A percentile compares a stretch with the other conserved stretches of the same genome.
Evolutionary conservation across 768 basidiomycete species (phyloP).

Genomic region (Mycena galopus): DNA sequence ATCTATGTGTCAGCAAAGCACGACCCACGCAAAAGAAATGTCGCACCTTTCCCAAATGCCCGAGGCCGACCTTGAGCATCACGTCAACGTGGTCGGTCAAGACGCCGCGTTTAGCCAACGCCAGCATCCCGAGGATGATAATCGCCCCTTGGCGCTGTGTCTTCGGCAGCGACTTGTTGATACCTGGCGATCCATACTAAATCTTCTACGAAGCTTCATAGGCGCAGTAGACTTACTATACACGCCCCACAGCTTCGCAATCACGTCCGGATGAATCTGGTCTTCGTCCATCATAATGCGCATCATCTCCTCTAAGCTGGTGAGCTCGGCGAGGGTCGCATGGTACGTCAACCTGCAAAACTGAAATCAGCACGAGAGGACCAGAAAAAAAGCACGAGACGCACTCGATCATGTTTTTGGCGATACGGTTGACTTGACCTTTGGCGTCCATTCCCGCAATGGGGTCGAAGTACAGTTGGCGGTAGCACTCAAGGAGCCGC

Average conservation of each 20-base stretch:
- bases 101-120: conserved; percentile 85
- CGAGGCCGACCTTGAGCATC: conserved; percentile 89
- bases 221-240: conserved; percentile 82
- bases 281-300: conserved; percentile 94
- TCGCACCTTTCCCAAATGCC: conserved; percentile 84
- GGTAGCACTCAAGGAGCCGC: conserved; percentile 90
- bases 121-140: conserved; percentile 97
- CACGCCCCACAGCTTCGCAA: conserved; percentile 94
- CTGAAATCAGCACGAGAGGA: too few relatives aligned
- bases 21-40: neutral
- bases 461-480: conserved; percentile 89
- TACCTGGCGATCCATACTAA: conserved; percentile 61
- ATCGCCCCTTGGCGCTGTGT: conserved; percentile 94
- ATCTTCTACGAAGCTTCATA: neutral
- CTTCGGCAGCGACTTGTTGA: conserved; percentile 79
- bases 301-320: conserved; percentile 97
- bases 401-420: conserved; percentile 98
- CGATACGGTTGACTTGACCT: conserved; percentile 90
- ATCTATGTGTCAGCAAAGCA: neutral
- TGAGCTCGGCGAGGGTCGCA: conserved; percentile 94
- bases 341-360: conserved; percentile 89
- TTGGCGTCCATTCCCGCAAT: conserved; percentile 81
- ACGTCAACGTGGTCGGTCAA: conserved; percentile 82
- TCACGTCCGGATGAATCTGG: conserved; percentile 86
- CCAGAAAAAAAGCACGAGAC: conserved; percentile 39